phyloP scores from a whole-genome alignment of 1,284 basidiomycete genomes.

The Fomes fomentarius region DNA sequence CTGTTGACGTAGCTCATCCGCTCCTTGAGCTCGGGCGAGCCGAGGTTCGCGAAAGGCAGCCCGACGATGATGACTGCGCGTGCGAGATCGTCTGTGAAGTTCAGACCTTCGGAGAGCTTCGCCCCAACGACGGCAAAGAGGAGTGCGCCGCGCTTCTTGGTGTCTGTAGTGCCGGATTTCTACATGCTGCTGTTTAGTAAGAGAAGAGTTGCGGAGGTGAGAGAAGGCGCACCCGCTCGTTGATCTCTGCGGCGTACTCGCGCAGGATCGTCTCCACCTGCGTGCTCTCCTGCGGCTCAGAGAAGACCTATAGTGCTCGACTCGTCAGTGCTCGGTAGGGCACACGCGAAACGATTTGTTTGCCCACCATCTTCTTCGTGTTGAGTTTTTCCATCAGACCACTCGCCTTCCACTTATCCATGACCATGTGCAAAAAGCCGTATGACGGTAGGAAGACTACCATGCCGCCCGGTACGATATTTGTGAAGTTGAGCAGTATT shows the following conservation, averaged over 20 bases:
- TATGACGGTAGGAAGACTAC: slow-evolving; percentile 97
- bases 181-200: background rate
- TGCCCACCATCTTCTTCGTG: slow-evolving; percentile 73
- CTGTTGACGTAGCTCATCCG: slow-evolving; percentile 86
- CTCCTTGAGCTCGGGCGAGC: slow-evolving; percentile 90
- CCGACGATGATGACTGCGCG: slow-evolving; percentile 90
- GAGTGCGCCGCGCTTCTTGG: slow-evolving; percentile 64
- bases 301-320: slow-evolving; percentile 72
- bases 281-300: slow-evolving; percentile 80
- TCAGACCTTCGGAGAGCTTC: slow-evolving; percentile 96
- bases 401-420: slow-evolving; percentile 66
- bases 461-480: slow-evolving; percentile 84
- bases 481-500: slow-evolving; percentile 78
- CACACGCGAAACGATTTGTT: background rate
- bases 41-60: slow-evolving; percentile 91
- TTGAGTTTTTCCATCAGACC: slow-evolving; percentile 67
- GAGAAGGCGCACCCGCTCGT: slow-evolving; percentile 25
- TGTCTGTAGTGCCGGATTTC: background rate
- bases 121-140: slow-evolving; percentile 95
- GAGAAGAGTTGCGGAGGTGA: background rate
- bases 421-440: slow-evolving; percentile 74
- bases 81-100: slow-evolving; percentile 91
- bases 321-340: background rate
- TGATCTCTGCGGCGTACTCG: slow-evolving; percentile 73
- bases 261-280: slow-evolving; percentile 81